Evolutionary conservation across 2,329 filamentous ascomycete genomes (phyloP), one percentile per base, ranked within the genome.

Genomic region (Paraconiothyrium brasiliense): DNA sequence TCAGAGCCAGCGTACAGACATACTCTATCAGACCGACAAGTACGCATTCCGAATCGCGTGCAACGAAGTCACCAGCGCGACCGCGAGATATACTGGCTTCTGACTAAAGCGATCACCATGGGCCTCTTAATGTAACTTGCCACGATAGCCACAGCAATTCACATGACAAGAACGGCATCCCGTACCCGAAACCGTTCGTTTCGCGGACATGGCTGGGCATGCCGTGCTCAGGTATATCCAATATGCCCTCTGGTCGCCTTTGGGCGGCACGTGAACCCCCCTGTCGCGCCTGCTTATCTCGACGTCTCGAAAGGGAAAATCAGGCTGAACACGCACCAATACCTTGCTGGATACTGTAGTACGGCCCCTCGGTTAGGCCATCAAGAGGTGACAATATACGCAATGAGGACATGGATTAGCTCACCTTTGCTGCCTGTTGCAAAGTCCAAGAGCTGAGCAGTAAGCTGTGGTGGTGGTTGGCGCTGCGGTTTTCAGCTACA

Each of bases 21-120:
- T 69, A 63, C 27, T 32, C 54, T 1, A 49, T 46, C 13, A 52
- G 60, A 20, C 56, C 58, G 30, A 20, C 54, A 27, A 57, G 52
- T 20, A 57, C 57, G 2, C n/a, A 37, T 3, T 56, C 43, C 6
- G 43, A 60, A 4, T 61, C 60, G 14, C 60, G 64, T 4, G 57
- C 59, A 47, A 61, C 60, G 13, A 67, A 66, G 20, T 64, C 63
- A n/a, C 64, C 57, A 20, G 41, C 51, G 27, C 44, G 56, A 14
- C 61, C 62, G 24, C 50, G 43, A 24, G 67, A 69, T 47, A 49
- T 64, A 10, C 44, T 67, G 52, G 48, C 61, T 14, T 59, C 56
- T 8, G 62, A 57, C 13, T 68, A 64, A 68, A 52, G 14, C 14
- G 9, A 50, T 10, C 7, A 22, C 24, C 6, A 7, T 30, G 24